Conservation (phyloP, 2,329 filamentous ascomycete genomes). For the Graphium sp. region DNA sequence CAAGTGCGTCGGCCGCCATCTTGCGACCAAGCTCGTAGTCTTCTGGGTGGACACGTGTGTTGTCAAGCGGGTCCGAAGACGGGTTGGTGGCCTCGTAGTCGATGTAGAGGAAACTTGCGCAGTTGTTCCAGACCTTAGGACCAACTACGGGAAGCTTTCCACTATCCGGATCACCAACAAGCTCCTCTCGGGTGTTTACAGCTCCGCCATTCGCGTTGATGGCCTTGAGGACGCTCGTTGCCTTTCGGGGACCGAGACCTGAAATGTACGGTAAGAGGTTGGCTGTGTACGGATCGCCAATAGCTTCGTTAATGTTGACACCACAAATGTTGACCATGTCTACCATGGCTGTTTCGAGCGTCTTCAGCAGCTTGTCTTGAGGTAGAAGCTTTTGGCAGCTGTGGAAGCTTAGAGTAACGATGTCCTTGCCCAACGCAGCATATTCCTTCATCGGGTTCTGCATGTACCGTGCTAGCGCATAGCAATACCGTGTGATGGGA, state of each 20-base stretch:
- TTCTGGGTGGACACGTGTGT: slow-evolving; percentile 92
- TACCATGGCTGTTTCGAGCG: slow-evolving; percentile 90
- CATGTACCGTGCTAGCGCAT: slow-evolving; percentile 77
- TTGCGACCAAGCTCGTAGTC: slow-evolving; percentile 97
- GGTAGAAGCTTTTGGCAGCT: slow-evolving; percentile 78
- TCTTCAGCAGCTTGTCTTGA: slow-evolving; percentile 69
- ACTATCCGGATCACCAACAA: slow-evolving; percentile 75
- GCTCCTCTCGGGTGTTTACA: slow-evolving; percentile 68
- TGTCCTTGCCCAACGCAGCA: slow-evolving; percentile 75
- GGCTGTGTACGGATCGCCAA: slow-evolving; percentile 64
- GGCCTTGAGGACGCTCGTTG: slow-evolving; percentile 54
- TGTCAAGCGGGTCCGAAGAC: slow-evolving; percentile 82
- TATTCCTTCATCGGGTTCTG: slow-evolving; percentile 97
- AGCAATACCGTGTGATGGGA: slow-evolving; percentile 72
- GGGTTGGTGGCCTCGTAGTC: slow-evolving; percentile 71
- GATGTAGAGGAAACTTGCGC: slow-evolving; percentile 86
- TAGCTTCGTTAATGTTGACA: slow-evolving; percentile 86
- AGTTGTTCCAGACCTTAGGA: slow-evolving; percentile 88
- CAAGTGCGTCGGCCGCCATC: slow-evolving; percentile 93
- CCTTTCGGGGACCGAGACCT: slow-evolving; percentile 83
- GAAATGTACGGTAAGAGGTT: slow-evolving; percentile 83
- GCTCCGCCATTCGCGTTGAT: slow-evolving; percentile 83
- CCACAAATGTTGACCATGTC: slow-evolving; percentile 97
- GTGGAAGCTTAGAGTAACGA: slow-evolving; percentile 76
- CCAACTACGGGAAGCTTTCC: slow-evolving; percentile 67